Percentiles rank a stretch among this genome's conserved stretches.
Evolutionary conservation across 176 grass and related monocot genomes (phyloP).

Genomic region (Musa beccarii): DNA sequence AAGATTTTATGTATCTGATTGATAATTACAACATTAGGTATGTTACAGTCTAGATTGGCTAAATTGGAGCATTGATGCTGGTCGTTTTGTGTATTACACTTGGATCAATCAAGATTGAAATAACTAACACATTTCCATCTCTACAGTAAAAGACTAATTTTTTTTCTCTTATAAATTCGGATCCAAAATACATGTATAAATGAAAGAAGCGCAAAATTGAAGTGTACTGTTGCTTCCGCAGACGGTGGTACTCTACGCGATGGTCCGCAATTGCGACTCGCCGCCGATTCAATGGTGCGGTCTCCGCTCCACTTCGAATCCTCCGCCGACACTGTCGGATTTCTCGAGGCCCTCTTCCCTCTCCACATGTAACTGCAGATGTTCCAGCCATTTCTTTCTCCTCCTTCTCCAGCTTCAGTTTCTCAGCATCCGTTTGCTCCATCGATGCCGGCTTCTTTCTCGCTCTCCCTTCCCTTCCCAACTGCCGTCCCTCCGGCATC

Average conservation of each 20-base stretch:
- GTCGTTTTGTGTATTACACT: too few species aligned
- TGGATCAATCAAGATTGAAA: too few species aligned
- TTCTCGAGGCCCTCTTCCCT: neutral
- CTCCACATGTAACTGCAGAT: slow-evolving; percentile 1
- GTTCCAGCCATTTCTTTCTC: neutral
- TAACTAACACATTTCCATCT: too few species aligned
- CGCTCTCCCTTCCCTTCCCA: slow-evolving; percentile 25
- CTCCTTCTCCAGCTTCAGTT: neutral
- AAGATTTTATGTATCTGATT: too few species aligned
- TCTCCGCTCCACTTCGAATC: slow-evolving; percentile 29
- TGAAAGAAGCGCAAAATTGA: neutral
- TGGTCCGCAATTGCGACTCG: neutral
- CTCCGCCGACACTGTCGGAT: slow-evolving; percentile 49
- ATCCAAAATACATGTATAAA: too few species aligned
- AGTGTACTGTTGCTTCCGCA: neutral
- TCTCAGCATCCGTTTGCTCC: neutral
- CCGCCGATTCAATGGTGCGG: neutral
- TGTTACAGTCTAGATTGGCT: too few species aligned
- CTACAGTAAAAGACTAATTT: too few species aligned
- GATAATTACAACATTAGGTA: too few species aligned
- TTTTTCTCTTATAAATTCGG: too few species aligned
- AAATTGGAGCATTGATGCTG: too few species aligned
- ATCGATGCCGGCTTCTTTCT: neutral
- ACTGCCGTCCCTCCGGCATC: slow-evolving; percentile 21
- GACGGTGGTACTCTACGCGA: neutral